Evolutionary conservation across 768 basidiomycete species (phyloP).

Genomic region (Serendipita vermifera): DNA sequence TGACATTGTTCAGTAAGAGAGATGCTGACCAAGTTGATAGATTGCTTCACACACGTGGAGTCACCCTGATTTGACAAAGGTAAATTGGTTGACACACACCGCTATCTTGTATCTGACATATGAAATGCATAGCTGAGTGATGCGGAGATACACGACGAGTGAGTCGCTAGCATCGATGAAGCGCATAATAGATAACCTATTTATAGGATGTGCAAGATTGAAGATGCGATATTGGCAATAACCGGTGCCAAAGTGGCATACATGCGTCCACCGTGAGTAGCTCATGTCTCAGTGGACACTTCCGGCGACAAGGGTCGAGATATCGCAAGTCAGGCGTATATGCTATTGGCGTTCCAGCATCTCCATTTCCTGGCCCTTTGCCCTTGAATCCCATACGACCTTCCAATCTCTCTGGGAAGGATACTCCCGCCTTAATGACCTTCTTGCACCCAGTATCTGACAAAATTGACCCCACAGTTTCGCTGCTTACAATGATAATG

Average conservation of each 20-base stretch:
- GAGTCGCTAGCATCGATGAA: no score
- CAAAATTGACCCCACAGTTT: no score
- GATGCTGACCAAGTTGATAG: neutral
- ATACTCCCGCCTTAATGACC: no score
- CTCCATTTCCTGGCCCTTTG: no score
- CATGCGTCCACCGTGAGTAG: conserved; percentile 7
- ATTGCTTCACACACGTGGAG: conserved; percentile 11
- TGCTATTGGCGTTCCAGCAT: no score
- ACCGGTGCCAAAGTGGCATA: conserved; percentile 7
- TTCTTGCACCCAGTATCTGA: no score
- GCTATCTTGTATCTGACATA: neutral
- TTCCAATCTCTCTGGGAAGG: no score
- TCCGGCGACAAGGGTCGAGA: no score
- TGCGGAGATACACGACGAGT: neutral
- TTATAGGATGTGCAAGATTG: neutral
- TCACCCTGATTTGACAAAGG: conserved; percentile 10
- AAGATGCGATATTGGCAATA: conserved; percentile 10
- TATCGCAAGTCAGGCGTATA: no score
- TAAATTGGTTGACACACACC: neutral
- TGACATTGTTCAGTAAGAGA: neutral
- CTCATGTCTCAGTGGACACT: neutral
- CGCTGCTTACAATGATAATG: conserved; percentile 10
- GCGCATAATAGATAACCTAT: no score
- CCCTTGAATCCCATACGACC: no score
- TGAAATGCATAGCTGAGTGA: neutral